phyloP scores from a whole-genome alignment of 2,329 filamentous ascomycete genomes.

The Scortechinia acanthostroma region DNA sequence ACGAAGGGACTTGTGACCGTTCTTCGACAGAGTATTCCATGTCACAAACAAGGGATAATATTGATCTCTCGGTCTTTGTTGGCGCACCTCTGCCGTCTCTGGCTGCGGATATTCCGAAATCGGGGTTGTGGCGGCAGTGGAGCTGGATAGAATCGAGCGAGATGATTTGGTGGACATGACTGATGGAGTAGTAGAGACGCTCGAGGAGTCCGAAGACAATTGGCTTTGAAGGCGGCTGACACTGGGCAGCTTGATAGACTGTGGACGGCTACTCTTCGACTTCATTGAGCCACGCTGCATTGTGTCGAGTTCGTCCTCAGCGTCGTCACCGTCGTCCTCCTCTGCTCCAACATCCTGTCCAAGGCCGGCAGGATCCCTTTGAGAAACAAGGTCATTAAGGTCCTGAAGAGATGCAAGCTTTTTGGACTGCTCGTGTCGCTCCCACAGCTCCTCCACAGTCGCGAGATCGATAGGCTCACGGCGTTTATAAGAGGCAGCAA shows the following conservation, averaged over 20 bases:
- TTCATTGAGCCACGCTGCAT: neutral
- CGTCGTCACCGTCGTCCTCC: neutral
- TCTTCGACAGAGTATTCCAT: constrained; percentile 70
- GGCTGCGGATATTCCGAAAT: no score
- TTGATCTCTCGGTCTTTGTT: neutral
- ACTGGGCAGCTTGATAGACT: neutral
- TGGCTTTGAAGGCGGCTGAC: neutral
- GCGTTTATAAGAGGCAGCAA: neutral
- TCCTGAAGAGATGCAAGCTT: neutral
- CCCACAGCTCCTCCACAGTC: neutral
- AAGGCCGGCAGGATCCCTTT: neutral
- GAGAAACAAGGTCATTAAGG: no score
- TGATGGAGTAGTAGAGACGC: neutral
- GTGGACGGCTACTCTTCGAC: neutral
- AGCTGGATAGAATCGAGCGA: neutral
- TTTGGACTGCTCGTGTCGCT: neutral
- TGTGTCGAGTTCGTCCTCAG: neutral
- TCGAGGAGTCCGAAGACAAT: neutral
- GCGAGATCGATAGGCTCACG: neutral
- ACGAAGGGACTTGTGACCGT: constrained; percentile 61
- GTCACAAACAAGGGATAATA: constrained; percentile 82
- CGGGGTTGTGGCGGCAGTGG: neutral
- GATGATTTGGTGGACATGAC: no score
- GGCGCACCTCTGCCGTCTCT: neutral
- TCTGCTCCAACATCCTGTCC: no score